Percentiles rank a stretch among this genome's conserved stretches.
Conservation (phyloP, 305 asterid species). For the Coffea humblotiana region DNA sequence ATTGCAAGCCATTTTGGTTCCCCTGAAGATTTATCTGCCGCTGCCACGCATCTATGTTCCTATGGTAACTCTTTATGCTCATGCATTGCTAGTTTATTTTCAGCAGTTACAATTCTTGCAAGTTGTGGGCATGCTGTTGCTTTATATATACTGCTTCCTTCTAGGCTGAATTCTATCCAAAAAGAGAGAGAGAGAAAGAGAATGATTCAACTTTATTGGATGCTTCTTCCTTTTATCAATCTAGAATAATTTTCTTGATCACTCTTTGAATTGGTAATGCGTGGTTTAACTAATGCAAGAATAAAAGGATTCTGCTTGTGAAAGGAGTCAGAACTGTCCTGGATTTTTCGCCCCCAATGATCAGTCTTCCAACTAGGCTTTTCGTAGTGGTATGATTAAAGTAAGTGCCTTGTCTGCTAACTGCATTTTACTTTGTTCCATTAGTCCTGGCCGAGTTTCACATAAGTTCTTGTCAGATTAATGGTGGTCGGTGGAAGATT, state of each 20-base stretch:
- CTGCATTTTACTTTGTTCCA: neutral
- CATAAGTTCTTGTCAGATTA: neutral
- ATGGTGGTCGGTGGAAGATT: neutral
- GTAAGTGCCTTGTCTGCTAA: neutral
- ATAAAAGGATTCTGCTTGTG: neutral
- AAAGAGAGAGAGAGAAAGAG: too few species aligned
- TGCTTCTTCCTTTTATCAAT: neutral
- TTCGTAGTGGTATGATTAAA: neutral
- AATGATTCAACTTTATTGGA: constrained; percentile 10
- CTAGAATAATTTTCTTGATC: neutral
- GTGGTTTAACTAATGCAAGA: neutral
- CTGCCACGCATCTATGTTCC: constrained; percentile 70
- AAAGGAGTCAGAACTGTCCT: neutral
- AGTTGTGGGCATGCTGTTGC: neutral
- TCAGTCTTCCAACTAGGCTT: neutral
- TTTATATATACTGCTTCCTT: neutral
- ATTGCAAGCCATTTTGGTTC: constrained; percentile 54
- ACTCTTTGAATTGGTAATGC: neutral
- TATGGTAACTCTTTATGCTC: constrained; percentile 38
- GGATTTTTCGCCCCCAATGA: neutral
- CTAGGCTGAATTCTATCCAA: neutral
- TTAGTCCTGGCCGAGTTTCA: neutral
- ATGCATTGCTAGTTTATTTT: neutral
- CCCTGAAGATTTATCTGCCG: constrained; percentile 57
- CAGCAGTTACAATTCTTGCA: neutral